Conservation (phyloP, 2,329 filamentous ascomycete genomes). For the Pseudogymnoascus sp. region DNA sequence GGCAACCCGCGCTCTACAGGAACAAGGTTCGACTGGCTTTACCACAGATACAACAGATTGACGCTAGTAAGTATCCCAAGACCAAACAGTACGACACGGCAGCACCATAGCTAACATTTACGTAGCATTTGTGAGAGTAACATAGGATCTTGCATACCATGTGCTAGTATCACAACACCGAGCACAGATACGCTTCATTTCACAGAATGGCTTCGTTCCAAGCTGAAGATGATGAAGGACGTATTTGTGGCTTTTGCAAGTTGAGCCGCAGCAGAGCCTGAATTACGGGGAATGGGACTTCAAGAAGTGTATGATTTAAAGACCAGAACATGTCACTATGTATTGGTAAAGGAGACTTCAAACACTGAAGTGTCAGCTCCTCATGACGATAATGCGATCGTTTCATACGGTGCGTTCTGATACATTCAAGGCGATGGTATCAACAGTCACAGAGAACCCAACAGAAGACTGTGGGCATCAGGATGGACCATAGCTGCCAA, state of each 20-base stretch:
- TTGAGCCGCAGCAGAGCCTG: not conserved
- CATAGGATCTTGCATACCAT: constrained; percentile 17
- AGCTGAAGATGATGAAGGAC: not conserved
- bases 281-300: not conserved
- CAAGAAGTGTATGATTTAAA: not conserved
- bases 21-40: constrained; percentile 88
- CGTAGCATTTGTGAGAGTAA: constrained; percentile 30
- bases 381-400: not conserved
- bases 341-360: not conserved
- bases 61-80: constrained; percentile 72
- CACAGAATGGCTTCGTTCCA: not conserved
- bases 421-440: not conserved
- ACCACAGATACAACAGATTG: constrained; percentile 86
- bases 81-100: not conserved
- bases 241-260: not conserved
- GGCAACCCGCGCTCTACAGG: constrained; percentile 75
- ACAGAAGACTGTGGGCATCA: no score
- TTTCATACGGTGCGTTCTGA: not conserved
- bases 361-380: not conserved
- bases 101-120: not conserved
- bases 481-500: not conserved
- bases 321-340: not conserved
- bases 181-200: not conserved
- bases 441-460: not conserved
- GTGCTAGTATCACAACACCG: not conserved